Conservation (phyloP, 495 filamentous ascomycete species). For the Elasticomyces elasticus region DNA sequence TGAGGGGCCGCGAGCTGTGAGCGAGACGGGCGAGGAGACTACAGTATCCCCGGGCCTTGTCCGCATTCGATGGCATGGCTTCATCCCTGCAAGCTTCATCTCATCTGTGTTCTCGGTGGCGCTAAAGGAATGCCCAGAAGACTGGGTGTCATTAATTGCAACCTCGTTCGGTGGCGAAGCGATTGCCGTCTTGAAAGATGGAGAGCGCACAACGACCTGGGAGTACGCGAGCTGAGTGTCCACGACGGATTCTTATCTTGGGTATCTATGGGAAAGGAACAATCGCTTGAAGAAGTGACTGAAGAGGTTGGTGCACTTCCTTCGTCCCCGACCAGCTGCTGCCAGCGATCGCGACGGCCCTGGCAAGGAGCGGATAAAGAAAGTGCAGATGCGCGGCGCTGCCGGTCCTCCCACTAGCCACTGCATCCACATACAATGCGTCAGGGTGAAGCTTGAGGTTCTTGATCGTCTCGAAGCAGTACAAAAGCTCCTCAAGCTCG, state of each 20-base stretch:
- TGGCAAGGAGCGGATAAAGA: conserved; percentile 71
- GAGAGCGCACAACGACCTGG: conserved; percentile 15
- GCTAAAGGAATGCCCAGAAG: conserved; percentile 20
- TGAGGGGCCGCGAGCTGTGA: conserved; percentile 39
- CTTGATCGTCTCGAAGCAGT: conserved; percentile 56
- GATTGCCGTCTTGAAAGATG: conserved; percentile 15
- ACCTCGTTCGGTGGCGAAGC: conserved; percentile 23
- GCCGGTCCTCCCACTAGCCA: conserved; percentile 44
- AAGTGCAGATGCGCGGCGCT: conserved; percentile 66
- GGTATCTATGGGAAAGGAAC: neutral
- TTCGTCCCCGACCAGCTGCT: conserved; percentile 38
- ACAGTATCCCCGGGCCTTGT: conserved; percentile 14
- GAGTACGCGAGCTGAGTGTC: conserved; percentile 14
- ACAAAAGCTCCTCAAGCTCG: conserved; percentile 66
- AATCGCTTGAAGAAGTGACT: conserved; percentile 45
- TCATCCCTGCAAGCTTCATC: conserved; percentile 26
- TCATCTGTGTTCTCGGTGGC: conserved; percentile 22
- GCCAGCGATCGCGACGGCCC: conserved; percentile 57
- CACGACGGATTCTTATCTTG: neutral
- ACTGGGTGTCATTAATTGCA: conserved; percentile 29
- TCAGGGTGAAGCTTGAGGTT: conserved; percentile 58
- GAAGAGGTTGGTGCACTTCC: conserved; percentile 49
- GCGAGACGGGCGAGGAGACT: neutral
- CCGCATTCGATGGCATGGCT: conserved; percentile 28
- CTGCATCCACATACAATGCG: conserved; percentile 50